These are phyloP conservation scores for Gigaspora rosea DNA, from an alignment of 192 early-diverging fungal species.

Conservation along the genomic window DNA sequence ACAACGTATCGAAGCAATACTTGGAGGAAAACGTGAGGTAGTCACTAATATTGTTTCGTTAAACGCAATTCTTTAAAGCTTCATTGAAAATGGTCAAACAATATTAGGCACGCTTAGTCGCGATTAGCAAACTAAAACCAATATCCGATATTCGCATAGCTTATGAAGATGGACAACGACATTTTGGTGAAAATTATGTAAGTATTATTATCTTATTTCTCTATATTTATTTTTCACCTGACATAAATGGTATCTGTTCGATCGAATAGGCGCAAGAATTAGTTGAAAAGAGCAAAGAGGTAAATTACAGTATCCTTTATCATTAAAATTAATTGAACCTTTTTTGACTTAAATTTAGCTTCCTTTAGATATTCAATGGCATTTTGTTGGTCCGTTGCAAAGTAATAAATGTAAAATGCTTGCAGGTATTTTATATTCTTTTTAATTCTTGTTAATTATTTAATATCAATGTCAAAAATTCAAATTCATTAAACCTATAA, in stretches of 20 bases:
- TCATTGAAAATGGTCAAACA: background rate
- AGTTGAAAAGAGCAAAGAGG: conserved; percentile 79
- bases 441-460: background rate
- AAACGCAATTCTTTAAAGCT: too few species aligned
- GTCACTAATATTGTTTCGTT: background rate
- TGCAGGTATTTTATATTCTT: conserved; percentile 48
- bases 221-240: conserved; percentile 35
- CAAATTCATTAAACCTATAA: background rate
- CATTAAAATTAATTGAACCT: background rate
- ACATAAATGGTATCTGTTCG: background rate
- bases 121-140: conserved; percentile 94
- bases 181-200: conserved; percentile 98
- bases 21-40: background rate
- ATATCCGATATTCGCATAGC: conserved; percentile 73
- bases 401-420: conserved; percentile 95
- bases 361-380: conserved; percentile 92
- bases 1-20: background rate
- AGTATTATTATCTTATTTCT: conserved; percentile 28
- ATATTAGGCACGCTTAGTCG: conserved; percentile 70
- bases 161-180: conserved; percentile 83
- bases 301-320: conserved; percentile 32
- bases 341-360: conserved; percentile 46
- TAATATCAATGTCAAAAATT: background rate
- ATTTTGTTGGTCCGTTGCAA: conserved; percentile 96
- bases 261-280: conserved; percentile 85